These are phyloP conservation scores for Mortierella sp. DNA, from an alignment of 371 early-diverging fungal species.

Conservation along the genomic window DNA sequence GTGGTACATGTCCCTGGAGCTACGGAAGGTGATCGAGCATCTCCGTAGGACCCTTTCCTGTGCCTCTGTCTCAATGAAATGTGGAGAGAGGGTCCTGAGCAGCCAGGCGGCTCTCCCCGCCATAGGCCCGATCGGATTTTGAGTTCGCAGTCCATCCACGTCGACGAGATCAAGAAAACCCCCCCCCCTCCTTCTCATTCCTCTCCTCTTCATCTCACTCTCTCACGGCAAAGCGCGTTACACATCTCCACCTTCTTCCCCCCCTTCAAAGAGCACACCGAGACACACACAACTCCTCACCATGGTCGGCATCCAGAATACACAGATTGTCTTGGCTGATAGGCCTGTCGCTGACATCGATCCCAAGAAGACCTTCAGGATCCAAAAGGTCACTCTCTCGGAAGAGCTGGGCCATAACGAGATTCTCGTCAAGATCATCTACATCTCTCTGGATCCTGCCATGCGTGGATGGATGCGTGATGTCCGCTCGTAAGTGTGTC, in stretches of 20 bases:
- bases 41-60: too few species aligned
- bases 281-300: not conserved
- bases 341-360: slow-evolving; percentile 50
- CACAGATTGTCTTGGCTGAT: slow-evolving; percentile 49
- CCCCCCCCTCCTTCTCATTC: not conserved
- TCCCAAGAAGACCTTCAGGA: slow-evolving; percentile 45
- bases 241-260: not conserved
- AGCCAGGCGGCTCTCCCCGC: slow-evolving; percentile 15
- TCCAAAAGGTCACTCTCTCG: slow-evolving; percentile 38
- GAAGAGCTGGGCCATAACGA: slow-evolving; percentile 55
- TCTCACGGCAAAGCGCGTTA: not conserved
- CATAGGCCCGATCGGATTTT: slow-evolving; percentile 26
- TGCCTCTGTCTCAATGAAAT: not conserved
- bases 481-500: slow-evolving; percentile 46
- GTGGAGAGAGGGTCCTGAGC: too few species aligned
- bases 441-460: slow-evolving; percentile 65
- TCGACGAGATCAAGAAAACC: too few species aligned
- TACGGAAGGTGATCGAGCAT: too few species aligned
- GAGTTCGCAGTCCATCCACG: too few species aligned
- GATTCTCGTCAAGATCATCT: slow-evolving; percentile 61
- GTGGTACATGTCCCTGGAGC: too few species aligned
- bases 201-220: not conserved
- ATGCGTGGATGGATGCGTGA: slow-evolving; percentile 59
- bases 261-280: not conserved
- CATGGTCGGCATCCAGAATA: slow-evolving; percentile 46